Evolutionary conservation across 1,284 basidiomycete genomes (phyloP).

Genomic region (Ustilago loliicola): DNA sequence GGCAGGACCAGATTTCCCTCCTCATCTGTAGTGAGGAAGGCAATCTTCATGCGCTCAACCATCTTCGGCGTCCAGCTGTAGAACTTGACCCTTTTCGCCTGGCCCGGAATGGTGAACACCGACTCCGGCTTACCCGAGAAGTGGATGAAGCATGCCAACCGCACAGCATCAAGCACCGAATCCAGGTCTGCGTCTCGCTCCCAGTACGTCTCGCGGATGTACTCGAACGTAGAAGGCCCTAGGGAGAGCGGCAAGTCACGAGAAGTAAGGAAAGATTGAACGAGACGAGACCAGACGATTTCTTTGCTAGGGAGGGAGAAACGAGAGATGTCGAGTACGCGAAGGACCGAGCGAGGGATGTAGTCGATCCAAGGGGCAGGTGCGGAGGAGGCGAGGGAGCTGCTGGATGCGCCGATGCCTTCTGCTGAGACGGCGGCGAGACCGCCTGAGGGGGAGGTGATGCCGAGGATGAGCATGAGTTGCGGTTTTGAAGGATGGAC

Average conservation of each 20-base stretch:
- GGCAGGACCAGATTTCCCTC: constrained; percentile 25
- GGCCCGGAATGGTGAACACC: constrained; percentile 42
- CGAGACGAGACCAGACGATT: constrained; percentile 52
- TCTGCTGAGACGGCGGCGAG: constrained; percentile 25
- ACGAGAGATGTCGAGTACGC: constrained; percentile 50
- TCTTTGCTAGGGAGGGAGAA: constrained; percentile 53
- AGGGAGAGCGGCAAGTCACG: constrained; percentile 41
- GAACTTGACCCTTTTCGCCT: constrained; percentile 31
- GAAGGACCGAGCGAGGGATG: constrained; percentile 43
- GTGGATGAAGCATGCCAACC: constrained; percentile 53
- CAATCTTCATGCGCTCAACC: constrained; percentile 38
- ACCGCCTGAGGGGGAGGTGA: constrained; percentile 50
- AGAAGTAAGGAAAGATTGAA: constrained; percentile 47
- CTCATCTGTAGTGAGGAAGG: constrained; percentile 26
- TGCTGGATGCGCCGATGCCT: constrained; percentile 20
- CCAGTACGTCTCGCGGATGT: constrained; percentile 58
- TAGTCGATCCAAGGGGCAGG: constrained; percentile 54
- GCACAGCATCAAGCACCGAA: constrained; percentile 47
- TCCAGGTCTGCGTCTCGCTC: constrained; percentile 57
- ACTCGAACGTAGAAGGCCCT: constrained; percentile 55
- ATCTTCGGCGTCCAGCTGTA: constrained; percentile 47
- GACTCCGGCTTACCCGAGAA: constrained; percentile 54
- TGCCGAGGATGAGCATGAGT: constrained; percentile 46
- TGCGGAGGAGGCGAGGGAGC: constrained; percentile 27
- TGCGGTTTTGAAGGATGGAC: constrained; percentile 10